These are phyloP conservation scores for Inonotus obliquus DNA, from an alignment of 1,284 basidiomycete species.

Conservation along the genomic window DNA sequence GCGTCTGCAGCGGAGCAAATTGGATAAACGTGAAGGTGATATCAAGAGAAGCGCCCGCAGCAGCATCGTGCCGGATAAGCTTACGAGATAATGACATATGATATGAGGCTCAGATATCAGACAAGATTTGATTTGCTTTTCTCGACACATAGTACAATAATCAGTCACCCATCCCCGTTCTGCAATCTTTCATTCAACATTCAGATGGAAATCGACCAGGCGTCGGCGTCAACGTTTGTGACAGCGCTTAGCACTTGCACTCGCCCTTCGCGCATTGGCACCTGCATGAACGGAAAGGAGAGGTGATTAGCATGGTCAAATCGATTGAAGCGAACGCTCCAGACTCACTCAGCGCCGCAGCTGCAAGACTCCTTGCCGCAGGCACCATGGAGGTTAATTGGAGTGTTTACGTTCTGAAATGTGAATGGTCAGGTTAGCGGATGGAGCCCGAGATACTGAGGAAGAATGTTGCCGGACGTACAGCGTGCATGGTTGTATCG, in stretches of 20 bases:
- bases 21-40: not conserved
- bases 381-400: constrained; percentile 35
- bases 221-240: not conserved
- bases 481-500: constrained; percentile 14
- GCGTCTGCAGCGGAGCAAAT: not conserved
- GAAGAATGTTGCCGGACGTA: not conserved
- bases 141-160: not conserved
- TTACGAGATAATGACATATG: not conserved
- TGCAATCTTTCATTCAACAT: not conserved
- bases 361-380: constrained; percentile 47
- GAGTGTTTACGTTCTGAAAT: constrained; percentile 35
- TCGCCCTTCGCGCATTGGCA: constrained; percentile 53
- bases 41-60: not conserved
- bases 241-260: constrained; percentile 49
- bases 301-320: not conserved
- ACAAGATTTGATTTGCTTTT: not conserved
- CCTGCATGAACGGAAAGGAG: constrained; percentile 27
- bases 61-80: not conserved
- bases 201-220: not conserved
- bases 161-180: not conserved
- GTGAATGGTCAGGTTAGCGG: not conserved
- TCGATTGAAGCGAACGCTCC: not conserved
- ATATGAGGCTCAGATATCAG: not conserved
- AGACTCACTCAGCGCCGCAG: constrained; percentile 46
- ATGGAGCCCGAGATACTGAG: not conserved